These are phyloP conservation scores for Ceratocystis variospora DNA, from an alignment of 2,329 filamentous ascomycete species.

Conservation along the genomic window DNA sequence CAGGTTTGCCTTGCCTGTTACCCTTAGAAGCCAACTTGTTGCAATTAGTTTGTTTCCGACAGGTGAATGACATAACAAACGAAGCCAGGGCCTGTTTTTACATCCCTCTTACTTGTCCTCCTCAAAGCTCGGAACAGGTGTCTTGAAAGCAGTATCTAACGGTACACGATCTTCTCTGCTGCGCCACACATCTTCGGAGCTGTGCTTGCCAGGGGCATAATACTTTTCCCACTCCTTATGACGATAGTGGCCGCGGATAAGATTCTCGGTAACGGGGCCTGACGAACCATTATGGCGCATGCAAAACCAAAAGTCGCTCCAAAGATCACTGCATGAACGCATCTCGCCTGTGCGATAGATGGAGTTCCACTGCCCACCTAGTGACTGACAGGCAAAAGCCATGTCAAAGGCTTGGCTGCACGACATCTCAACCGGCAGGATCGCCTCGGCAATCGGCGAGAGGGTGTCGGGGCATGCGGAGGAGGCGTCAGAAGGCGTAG, in stretches of 20 bases:
- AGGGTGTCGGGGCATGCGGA: slow-evolving; percentile 17
- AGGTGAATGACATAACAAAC: not conserved
- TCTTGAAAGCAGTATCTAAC: slow-evolving; percentile 34
- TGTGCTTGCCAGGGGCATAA: slow-evolving; percentile 42
- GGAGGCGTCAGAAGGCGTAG: slow-evolving; percentile 18
- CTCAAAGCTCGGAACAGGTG: slow-evolving; percentile 30
- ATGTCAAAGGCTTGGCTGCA: slow-evolving; percentile 83
- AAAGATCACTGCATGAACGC: slow-evolving; percentile 66
- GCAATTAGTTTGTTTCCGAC: not conserved
- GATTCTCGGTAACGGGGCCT: slow-evolving; percentile 41
- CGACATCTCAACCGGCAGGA: slow-evolving; percentile 71
- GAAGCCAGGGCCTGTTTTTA: not conserved
- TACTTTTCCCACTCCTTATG: slow-evolving; percentile 53
- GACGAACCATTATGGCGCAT: slow-evolving; percentile 62
- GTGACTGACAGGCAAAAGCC: slow-evolving; percentile 84
- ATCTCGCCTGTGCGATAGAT: slow-evolving; percentile 77
- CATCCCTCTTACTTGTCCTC: not conserved
- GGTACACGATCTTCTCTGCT: slow-evolving; percentile 49
- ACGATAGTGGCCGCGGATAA: slow-evolving; percentile 54
- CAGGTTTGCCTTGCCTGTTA: not conserved
- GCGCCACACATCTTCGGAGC: slow-evolving; percentile 85
- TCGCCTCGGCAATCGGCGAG: slow-evolving; percentile 43
- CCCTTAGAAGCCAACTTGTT: not conserved
- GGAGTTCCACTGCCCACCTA: slow-evolving; percentile 82
- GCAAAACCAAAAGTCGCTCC: slow-evolving; percentile 95